A percentile compares a stretch with the other conserved stretches of the same genome.
phyloP scores from a whole-genome alignment of 129 eudicot genomes.

The sunflower (Helianthus annuus) region DNA sequence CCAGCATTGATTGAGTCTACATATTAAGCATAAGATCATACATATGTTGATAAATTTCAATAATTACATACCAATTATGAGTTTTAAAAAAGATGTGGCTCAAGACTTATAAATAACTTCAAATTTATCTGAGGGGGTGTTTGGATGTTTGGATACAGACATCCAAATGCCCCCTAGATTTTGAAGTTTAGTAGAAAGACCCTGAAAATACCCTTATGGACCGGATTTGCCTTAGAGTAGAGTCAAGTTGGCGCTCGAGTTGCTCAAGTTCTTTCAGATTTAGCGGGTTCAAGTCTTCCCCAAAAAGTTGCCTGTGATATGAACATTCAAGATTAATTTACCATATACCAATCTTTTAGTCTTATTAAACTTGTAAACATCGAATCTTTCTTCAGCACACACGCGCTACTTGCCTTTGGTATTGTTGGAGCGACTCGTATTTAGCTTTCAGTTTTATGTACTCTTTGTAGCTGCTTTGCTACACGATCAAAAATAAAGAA shows the following conservation, averaged over 20 bases:
- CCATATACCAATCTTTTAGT: background rate
- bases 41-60: background rate
- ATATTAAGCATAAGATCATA: constrained; percentile 22
- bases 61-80: background rate
- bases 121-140: background rate
- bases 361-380: background rate
- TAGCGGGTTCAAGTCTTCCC: constrained; percentile 82
- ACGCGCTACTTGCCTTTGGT: constrained; percentile 61
- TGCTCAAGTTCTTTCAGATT: constrained; percentile 89
- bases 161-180: background rate
- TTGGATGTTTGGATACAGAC: background rate
- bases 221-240: constrained; percentile 77
- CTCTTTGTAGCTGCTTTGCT: constrained; percentile 90
- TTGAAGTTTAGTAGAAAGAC: background rate
- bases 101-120: background rate
- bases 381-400: background rate
- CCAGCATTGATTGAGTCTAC: constrained; percentile 92
- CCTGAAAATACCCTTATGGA: constrained; percentile 62
- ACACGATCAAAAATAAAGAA: constrained; percentile 14
- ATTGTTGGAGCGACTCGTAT: constrained; percentile 80
- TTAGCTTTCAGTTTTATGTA: constrained; percentile 71
- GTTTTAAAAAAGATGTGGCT: background rate
- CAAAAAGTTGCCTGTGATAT: constrained; percentile 72
- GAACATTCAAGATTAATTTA: background rate
- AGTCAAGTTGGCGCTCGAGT: constrained; percentile 85